Evolutionary conservation across 495 filamentous ascomycete genomes (phyloP).

Genomic region (Penicillium atrosanguineum): DNA sequence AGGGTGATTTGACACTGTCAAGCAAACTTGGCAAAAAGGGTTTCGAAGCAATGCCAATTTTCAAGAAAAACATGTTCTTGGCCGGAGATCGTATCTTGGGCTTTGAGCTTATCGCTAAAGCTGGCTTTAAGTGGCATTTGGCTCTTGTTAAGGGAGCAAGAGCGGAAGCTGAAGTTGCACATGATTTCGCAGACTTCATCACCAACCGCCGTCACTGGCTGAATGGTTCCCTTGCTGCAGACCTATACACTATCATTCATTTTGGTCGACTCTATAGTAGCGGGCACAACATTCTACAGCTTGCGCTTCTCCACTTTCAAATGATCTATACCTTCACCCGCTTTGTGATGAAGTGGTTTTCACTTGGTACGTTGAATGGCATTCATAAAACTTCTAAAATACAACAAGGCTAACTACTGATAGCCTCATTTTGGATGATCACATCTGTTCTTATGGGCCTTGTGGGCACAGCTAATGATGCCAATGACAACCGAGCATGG

Average conservation of each 20-base stretch:
- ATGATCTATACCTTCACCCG: constrained; percentile 88
- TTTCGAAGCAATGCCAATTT: constrained; percentile 99
- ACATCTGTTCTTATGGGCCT: constrained; percentile 96
- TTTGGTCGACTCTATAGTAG: constrained; percentile 97
- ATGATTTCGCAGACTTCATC: constrained; percentile 95
- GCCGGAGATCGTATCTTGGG: constrained; percentile 99
- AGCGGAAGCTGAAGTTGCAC: constrained; percentile 98
- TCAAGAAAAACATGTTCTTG: constrained; percentile 99
- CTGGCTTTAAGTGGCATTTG: constrained; percentile 98
- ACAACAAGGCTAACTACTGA: constrained; percentile 6
- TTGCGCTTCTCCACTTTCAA: constrained; percentile 96
- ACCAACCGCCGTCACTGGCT: constrained; percentile 94
- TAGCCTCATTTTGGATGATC: constrained; percentile 87
- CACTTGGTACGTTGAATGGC: constrained; percentile 62
- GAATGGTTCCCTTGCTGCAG: constrained; percentile 96
- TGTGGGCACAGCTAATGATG: constrained; percentile 65
- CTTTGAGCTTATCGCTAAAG: constrained; percentile 97
- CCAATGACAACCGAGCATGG: constrained; percentile 47
- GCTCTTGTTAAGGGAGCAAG: constrained; percentile 97
- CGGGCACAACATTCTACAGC: constrained; percentile 89
- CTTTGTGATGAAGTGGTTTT: constrained; percentile 92
- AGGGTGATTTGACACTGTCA: constrained; percentile 95
- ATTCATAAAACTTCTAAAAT: neutral
- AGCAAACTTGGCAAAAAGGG: constrained; percentile 94
- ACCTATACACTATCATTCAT: constrained; percentile 96